These are phyloP conservation scores for Comarum palustre DNA, from an alignment of 306 rosid species.

Conservation along the genomic window DNA sequence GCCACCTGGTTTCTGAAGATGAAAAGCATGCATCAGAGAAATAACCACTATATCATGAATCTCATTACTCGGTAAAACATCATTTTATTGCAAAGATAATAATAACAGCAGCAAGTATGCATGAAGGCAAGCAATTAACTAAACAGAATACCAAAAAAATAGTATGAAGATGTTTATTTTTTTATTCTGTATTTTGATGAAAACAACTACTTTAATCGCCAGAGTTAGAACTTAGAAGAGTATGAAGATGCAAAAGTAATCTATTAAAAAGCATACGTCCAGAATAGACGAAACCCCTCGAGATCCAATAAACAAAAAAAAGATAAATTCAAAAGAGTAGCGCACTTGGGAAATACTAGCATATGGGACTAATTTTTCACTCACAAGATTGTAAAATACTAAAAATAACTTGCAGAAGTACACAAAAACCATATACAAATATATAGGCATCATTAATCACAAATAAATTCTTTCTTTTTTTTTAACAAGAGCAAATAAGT, in stretches of 20 bases:
- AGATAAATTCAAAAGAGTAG: neutral
- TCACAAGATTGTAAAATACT: neutral
- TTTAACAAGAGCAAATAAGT: too few species aligned
- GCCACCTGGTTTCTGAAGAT: conserved; percentile 93
- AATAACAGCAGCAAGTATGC: neutral
- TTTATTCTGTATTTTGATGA: neutral
- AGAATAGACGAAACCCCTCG: neutral
- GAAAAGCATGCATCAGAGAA: conserved; percentile 40
- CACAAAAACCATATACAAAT: neutral
- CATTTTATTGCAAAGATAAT: conserved; percentile 1
- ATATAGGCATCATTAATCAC: neutral
- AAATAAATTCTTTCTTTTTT: too few species aligned
- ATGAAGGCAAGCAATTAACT: neutral
- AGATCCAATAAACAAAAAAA: neutral
- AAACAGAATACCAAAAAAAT: neutral
- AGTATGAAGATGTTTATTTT: too few species aligned
- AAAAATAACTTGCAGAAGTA: neutral
- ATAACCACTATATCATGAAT: neutral
- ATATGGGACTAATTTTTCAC: neutral
- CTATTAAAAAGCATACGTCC: neutral
- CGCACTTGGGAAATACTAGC: neutral
- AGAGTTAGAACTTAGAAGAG: neutral
- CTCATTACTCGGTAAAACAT: neutral
- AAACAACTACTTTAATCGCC: neutral
- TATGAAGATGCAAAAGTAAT: neutral